These are phyloP conservation scores for Physcomitrium patens DNA, from an alignment of 225 moss, liverwort and hornwort species.

Conservation along the genomic window DNA sequence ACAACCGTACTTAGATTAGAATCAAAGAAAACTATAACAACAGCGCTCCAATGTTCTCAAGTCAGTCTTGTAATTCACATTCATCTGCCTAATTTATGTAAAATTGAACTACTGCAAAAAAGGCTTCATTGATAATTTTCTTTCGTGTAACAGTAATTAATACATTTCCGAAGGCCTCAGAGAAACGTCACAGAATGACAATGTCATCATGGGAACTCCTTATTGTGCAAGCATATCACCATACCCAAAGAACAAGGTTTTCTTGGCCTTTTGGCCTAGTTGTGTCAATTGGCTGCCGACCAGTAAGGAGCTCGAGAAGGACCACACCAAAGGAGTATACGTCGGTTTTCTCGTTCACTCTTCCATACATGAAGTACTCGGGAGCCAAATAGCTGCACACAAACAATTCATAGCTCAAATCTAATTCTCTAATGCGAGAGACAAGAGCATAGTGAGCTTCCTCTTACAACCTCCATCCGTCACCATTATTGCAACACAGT, in stretches of 20 bases:
- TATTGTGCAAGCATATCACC: neutral
- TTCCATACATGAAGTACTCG: slow-evolving; percentile 70
- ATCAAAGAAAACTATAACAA: neutral
- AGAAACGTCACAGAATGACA: too few species aligned
- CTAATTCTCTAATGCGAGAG: neutral
- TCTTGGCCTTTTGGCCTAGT: slow-evolving; percentile 69
- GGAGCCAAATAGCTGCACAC: slow-evolving; percentile 67
- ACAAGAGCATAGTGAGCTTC: neutral
- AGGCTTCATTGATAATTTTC: too few species aligned
- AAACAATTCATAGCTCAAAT: slow-evolving; percentile 20
- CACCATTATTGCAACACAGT: neutral
- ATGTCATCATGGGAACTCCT: too few species aligned
- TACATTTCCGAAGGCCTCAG: too few species aligned
- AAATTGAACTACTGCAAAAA: neutral
- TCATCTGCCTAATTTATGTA: neutral
- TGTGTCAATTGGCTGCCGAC: slow-evolving; percentile 66
- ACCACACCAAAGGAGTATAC: slow-evolving; percentile 72
- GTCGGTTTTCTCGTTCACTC: slow-evolving; percentile 62
- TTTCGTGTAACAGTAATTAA: too few species aligned
- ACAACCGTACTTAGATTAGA: neutral
- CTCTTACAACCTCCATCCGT: neutral
- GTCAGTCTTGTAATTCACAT: neutral
- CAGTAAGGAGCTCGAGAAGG: slow-evolving; percentile 68
- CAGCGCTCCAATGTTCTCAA: neutral
- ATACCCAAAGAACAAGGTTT: slow-evolving; percentile 71